Conservation (phyloP, 2,329 filamentous ascomycete species). For the Bertia moriformis region DNA sequence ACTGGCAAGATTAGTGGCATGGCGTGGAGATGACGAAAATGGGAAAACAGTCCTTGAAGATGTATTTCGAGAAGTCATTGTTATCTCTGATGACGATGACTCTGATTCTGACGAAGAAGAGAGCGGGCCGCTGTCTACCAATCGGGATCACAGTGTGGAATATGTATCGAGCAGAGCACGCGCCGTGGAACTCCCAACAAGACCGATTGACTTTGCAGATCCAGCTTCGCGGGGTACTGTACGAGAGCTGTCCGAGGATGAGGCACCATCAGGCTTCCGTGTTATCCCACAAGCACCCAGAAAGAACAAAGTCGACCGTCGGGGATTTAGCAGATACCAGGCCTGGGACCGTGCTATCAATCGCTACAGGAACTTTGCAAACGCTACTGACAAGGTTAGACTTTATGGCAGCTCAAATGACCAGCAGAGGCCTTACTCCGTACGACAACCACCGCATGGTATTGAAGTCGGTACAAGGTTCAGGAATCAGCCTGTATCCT, state of each 20-base stretch:
- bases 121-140: constrained; percentile 6
- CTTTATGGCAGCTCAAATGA: background rate
- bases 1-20: constrained; percentile 41
- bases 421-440: background rate
- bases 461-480: too few relatives aligned
- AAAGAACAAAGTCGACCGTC: constrained; percentile 19
- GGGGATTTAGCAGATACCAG: constrained; percentile 27
- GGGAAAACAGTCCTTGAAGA: constrained; percentile 37
- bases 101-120: constrained; percentile 20
- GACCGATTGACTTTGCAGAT: constrained; percentile 9
- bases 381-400: background rate
- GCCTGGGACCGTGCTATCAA: constrained; percentile 26
- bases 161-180: background rate
- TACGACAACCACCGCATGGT: too few relatives aligned
- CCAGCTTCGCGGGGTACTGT: constrained; percentile 25
- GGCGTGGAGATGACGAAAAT: constrained; percentile 44
- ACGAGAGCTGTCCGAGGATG: constrained; percentile 19
- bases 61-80: constrained; percentile 47
- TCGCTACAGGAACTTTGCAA: constrained; percentile 14
- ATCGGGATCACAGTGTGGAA: constrained; percentile 5
- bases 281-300: constrained; percentile 14
- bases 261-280: constrained; percentile 18
- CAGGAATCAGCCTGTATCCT: too few relatives aligned
- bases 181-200: background rate
- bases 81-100: constrained; percentile 47